These are phyloP conservation scores for Neophaeococcomyces aloes DNA, from an alignment of 2,329 filamentous ascomycete species.

Conservation along the genomic window DNA sequence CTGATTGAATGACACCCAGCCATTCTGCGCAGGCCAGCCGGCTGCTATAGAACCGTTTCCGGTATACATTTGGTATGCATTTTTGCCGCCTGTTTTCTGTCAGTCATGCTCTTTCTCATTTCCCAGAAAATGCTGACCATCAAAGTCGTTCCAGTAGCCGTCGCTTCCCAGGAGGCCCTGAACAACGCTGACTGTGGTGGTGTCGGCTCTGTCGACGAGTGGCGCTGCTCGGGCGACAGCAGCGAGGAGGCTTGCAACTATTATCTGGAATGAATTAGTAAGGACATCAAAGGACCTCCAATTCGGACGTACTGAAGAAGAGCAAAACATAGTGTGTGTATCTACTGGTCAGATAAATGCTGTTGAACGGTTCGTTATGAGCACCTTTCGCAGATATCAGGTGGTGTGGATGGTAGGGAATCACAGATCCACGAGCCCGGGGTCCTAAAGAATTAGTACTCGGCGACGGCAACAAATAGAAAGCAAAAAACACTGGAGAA, in stretches of 20 bases:
- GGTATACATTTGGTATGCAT: conserved; percentile 25
- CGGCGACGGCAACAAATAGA: no score
- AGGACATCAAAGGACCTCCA: not conserved
- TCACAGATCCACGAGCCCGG: no score
- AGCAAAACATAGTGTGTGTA: no score
- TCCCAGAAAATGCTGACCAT: conserved; percentile 9
- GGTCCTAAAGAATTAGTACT: no score
- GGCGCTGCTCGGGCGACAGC: conserved; percentile 3
- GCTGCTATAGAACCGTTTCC: conserved; percentile 23
- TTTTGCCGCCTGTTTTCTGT: conserved; percentile 18
- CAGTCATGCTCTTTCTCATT: not conserved
- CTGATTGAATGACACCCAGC: conserved; percentile 24
- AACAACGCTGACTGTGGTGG: conserved; percentile 10
- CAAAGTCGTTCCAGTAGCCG: conserved; percentile 19
- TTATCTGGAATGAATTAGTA: conserved; percentile 2
- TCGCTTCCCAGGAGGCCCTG: conserved; percentile 18
- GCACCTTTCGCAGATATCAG: no score
- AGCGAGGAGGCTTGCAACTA: conserved; percentile 5
- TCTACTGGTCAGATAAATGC: no score
- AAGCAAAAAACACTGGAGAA: no score
- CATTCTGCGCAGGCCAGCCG: conserved; percentile 25
- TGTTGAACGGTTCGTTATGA: no score
- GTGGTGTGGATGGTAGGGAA: no score
- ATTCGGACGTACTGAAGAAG: no score
- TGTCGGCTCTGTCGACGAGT: not conserved